These are phyloP conservation scores for Diaporthe capsici DNA, from an alignment of 2,329 filamentous ascomycete genomes.

Conservation along the genomic window DNA sequence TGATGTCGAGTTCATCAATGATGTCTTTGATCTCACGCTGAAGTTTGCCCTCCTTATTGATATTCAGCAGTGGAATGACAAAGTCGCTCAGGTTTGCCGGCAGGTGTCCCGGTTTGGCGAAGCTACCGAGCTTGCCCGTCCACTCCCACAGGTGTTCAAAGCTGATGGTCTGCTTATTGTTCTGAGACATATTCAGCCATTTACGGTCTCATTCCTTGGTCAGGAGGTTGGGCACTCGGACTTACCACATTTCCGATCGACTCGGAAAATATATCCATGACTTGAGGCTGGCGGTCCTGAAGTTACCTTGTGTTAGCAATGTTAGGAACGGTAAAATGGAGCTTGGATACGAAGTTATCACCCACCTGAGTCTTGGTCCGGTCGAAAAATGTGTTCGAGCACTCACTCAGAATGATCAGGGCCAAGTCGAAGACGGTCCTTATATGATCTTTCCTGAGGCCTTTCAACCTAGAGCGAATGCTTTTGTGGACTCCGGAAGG, in stretches of 20 bases:
- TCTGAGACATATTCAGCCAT: background rate
- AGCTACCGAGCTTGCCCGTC: conserved; percentile 43
- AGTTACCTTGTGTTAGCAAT: no score
- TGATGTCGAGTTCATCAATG: conserved; percentile 62
- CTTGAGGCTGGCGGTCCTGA: conserved; percentile 18
- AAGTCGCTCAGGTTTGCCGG: background rate
- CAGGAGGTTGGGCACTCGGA: no score
- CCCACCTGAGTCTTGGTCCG: conserved; percentile 32
- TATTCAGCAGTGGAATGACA: conserved; percentile 52
- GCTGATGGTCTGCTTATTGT: conserved; percentile 49
- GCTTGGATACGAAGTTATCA: no score
- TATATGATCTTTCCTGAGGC: conserved; percentile 40
- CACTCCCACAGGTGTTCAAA: conserved; percentile 55
- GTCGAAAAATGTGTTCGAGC: conserved; percentile 44
- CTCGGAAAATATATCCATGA: conserved; percentile 50
- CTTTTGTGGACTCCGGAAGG: conserved; percentile 43
- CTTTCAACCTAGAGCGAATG: conserved; percentile 38
- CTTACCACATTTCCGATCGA: conserved; percentile 57
- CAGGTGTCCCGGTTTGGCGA: background rate
- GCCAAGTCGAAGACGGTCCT: conserved; percentile 43
- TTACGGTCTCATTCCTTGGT: no score
- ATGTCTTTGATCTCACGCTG: conserved; percentile 63
- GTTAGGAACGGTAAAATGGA: no score
- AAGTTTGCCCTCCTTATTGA: conserved; percentile 57
- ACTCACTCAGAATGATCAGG: conserved; percentile 44